A percentile compares a stretch with the other conserved stretches of the same genome.
Evolutionary conservation across 176 grass and related monocot species (phyloP).

Genomic region (Bromus sterilis): DNA sequence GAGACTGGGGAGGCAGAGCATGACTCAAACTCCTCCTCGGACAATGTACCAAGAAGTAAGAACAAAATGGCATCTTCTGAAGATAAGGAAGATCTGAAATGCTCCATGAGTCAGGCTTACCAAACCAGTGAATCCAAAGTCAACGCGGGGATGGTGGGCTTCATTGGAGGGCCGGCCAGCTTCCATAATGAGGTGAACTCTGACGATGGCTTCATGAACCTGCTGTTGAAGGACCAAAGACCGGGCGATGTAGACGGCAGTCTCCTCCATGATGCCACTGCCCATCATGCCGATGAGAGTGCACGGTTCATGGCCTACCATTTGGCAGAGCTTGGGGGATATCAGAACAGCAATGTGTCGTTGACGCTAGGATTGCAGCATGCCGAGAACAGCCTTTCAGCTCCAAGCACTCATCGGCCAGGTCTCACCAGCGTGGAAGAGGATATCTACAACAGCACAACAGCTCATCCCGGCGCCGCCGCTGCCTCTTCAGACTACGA

Average conservation of each 20-base stretch:
- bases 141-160: slow-evolving; percentile 20
- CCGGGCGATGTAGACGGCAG: slow-evolving; percentile 25
- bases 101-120: slow-evolving; percentile 30
- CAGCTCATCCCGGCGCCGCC: slow-evolving; percentile 8
- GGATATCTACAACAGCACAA: slow-evolving; percentile 42
- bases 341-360: slow-evolving; percentile 51
- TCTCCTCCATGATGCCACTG: slow-evolving; percentile 45
- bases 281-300: slow-evolving; percentile 25
- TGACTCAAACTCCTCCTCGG: slow-evolving; percentile 82
- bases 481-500: slow-evolving; percentile 33
- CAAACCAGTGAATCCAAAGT: slow-evolving; percentile 58
- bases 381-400: slow-evolving; percentile 36
- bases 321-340: slow-evolving; percentile 48
- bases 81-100: slow-evolving; percentile 61
- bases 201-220: slow-evolving; percentile 85
- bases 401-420: slow-evolving; percentile 44
- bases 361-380: slow-evolving; percentile 86
- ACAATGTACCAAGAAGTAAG: slow-evolving; percentile 48
- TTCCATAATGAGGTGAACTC: slow-evolving; percentile 50
- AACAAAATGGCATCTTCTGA: slow-evolving; percentile 53
- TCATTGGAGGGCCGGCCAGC: slow-evolving; percentile 20
- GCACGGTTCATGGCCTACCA: slow-evolving; percentile 59
- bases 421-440: slow-evolving; percentile 38
- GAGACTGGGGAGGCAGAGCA: slow-evolving; percentile 74
- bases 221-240: slow-evolving; percentile 73